These are phyloP conservation scores for Astrothelium macrocarpum DNA, from an alignment of 495 filamentous ascomycete species.

Conservation along the genomic window DNA sequence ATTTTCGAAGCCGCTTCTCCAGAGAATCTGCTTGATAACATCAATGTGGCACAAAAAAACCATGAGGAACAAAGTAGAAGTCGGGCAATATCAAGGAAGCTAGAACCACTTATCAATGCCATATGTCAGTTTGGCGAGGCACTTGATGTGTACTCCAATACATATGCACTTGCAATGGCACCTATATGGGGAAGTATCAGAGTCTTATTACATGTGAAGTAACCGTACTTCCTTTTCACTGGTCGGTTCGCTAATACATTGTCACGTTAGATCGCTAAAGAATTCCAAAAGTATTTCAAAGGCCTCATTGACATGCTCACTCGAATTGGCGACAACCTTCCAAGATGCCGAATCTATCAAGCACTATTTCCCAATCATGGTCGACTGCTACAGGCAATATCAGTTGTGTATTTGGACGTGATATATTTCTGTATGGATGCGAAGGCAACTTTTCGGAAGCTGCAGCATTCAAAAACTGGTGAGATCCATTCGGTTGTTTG, in stretches of 20 bases:
- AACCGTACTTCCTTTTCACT: not conserved
- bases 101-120: not conserved
- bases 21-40: not conserved
- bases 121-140: not conserved
- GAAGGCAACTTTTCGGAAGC: not conserved
- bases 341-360: not conserved
- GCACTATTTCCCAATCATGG: not conserved
- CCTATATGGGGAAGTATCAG: not conserved
- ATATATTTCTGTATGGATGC: not conserved
- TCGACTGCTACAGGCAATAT: not conserved
- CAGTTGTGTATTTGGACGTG: not conserved
- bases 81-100: not conserved
- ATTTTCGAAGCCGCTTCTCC: conserved; percentile 9
- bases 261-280: not conserved
- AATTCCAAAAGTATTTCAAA: conserved; percentile 2
- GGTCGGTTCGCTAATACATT: not conserved
- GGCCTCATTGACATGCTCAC: not conserved
- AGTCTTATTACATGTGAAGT: not conserved
- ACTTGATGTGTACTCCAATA: not conserved
- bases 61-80: not conserved
- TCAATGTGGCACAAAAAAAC: not conserved
- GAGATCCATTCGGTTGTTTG: not conserved
- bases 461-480: not conserved
- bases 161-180: not conserved
- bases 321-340: not conserved